Evolutionary conservation across 179 eudicot species (phyloP), one percentile per base, ranked within the genome.

Genomic region (Beta macrorhiza): DNA sequence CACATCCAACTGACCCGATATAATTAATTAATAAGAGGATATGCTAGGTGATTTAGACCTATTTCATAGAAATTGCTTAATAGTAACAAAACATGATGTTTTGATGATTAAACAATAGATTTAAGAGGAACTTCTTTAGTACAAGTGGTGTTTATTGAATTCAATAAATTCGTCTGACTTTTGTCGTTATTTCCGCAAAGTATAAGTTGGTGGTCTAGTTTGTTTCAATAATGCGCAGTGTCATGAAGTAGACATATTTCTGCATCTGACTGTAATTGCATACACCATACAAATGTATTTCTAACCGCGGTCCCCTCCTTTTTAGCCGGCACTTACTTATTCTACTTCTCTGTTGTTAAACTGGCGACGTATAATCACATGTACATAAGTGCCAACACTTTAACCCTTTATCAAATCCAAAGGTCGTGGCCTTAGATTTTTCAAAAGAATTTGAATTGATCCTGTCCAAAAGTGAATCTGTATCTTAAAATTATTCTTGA

Each of bases 241-340:
- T 19, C 10, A 57, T 6, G 82, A 71, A 49, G 20, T 80, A 51
- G 82, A 62, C 82, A 15, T 2, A 47, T 51, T 37, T 14, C 5
- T 81, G 83, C 2, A 81, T 74, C 29, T 20, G 74, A 5, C 58
- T 81, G 78, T n/a, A 65, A 55, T 64, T 64, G 79, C 61, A 20
- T 71, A 47, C 84, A 71, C 67, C 77, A 62, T 82, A 51, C 77
- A 76, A 73, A 0, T 7, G 3, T 1, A 22, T 25, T 49, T 62
- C 0, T 47, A 29, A 11, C 42, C 20, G 68, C 78, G 75, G 70
- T 83, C 78, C 78, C 72, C 72, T 67, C 16, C 32, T 32, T 42
- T 4, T 45, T 56, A n/a, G 83, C 20, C 75, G 59, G 59, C 79
- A 81, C 58, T 70, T 72, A 65, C 78, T 74, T 80, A 80, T 73